A percentile compares a stretch with the other conserved stretches of the same genome.
Evolutionary conservation across 2,329 filamentous ascomycete species (phyloP).

Genomic region (Torrubiella hemipterigena): DNA sequence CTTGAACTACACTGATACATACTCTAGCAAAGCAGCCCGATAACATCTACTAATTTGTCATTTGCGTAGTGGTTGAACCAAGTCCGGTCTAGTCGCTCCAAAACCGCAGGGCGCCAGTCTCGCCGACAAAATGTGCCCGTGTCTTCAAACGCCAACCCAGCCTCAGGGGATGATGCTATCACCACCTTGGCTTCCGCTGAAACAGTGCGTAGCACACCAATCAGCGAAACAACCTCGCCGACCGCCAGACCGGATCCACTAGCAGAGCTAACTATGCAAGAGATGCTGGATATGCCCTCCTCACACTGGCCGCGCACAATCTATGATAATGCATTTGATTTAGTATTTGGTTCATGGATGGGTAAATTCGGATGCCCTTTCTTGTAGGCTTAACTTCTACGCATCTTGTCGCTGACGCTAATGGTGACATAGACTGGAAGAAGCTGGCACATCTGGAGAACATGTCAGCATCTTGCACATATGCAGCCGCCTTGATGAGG

Average conservation of each 20-base stretch:
- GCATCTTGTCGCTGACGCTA: constrained; percentile 5
- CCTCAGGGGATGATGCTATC: neutral
- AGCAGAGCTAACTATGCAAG: neutral
- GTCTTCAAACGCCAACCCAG: neutral
- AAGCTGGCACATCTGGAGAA: neutral
- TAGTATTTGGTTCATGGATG: constrained; percentile 29
- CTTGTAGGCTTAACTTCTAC: constrained; percentile 15
- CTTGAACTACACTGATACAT: neutral
- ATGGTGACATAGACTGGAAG: neutral
- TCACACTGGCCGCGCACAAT: constrained; percentile 15
- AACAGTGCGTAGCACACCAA: too few species aligned
- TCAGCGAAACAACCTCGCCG: too few species aligned
- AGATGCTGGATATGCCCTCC: constrained; percentile 7
- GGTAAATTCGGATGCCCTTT: constrained; percentile 29
- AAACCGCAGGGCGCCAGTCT: neutral
- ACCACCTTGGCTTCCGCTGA: neutral
- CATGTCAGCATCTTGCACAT: constrained; percentile 13
- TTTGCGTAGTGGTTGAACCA: neutral
- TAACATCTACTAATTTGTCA: too few species aligned
- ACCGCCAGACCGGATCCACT: too few species aligned
- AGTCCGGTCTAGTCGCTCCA: neutral
- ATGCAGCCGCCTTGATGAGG: constrained; percentile 18
- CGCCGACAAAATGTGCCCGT: neutral
- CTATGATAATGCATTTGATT: constrained; percentile 23
- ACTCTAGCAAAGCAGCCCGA: too few species aligned